Evolutionary conservation across 1,284 basidiomycete genomes (phyloP), one percentile per base, ranked within the genome.

Genomic region (Melampsora americana): DNA sequence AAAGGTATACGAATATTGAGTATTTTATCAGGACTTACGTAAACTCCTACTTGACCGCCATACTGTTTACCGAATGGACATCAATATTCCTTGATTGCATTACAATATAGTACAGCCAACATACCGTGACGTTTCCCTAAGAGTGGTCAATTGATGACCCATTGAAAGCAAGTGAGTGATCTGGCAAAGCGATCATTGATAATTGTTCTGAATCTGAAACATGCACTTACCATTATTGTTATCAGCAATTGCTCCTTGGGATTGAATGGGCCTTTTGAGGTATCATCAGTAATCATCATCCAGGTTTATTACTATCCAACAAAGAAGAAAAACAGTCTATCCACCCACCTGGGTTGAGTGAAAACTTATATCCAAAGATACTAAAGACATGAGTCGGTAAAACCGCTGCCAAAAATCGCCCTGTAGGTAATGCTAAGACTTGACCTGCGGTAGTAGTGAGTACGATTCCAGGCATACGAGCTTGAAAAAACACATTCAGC

Each of bases 371-470:
- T 12, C 82, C 89, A 77, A 90, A 87, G 20, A 87, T 87, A 76
- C 84, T 87, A 86, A 90, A 89, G 75, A 85, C 87, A 30, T 59
- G 72, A 6, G 84, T 88, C 0, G 91, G 92, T 16, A 93, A 87
- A 77, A 87, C 81, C 69, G 83, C 86, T 79, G 88, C 90, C 42
- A 92, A 83, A 66, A 85, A 83, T 80, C 88, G 91, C 69, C 91
- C 92, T 50, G 88, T 79, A 0, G 92, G 92, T 14, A 92, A 84
- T 44, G 89, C 85, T 61, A 80, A 69, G 18, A 81, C 68, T 62
- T 79, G 79, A 5, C 79, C 78, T 18, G 79, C 80, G 62, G 78
- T 73, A n/a, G 70, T 72, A 23, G 76, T 78, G 78, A 78, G 30
- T 65, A 77, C 48, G 46, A 74, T 74, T 16, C 71, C 71, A 9